phyloP scores from a whole-genome alignment of 2,329 filamentous ascomycete genomes.

The Beauveria sp. region DNA sequence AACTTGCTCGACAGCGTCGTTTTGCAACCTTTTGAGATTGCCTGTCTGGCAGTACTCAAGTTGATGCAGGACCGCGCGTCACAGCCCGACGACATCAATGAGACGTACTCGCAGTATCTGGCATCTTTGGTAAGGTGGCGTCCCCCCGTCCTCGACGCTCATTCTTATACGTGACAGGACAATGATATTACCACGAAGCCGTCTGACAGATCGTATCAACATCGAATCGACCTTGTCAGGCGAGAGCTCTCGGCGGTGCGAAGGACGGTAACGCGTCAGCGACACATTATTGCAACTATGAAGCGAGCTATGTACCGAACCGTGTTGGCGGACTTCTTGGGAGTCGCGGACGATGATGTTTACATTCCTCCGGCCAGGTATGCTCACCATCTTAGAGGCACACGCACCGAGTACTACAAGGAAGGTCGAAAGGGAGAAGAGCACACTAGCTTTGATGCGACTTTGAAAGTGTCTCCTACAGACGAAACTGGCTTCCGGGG shows the following conservation, averaged over 20 bases:
- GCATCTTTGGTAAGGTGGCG: conserved; percentile 28
- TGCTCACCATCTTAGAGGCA: not conserved
- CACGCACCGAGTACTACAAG: conserved; percentile 12
- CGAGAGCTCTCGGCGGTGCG: conserved; percentile 34
- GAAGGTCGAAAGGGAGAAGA: conserved; percentile 17
- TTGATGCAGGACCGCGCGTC: conserved; percentile 32
- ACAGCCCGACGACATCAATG: conserved; percentile 30
- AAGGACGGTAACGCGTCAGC: conserved; percentile 27
- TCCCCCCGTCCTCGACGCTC: not conserved
- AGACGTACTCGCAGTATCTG: conserved; percentile 36
- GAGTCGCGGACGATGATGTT: conserved; percentile 11
- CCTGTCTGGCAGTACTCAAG: conserved; percentile 31
- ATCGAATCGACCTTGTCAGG: conserved; percentile 31
- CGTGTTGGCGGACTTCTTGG: conserved; percentile 15
- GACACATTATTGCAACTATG: conserved; percentile 22
- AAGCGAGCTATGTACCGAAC: conserved; percentile 16
- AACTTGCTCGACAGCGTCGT: conserved; percentile 29
- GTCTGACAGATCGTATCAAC: conserved; percentile 34
- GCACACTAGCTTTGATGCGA: conserved; percentile 17
- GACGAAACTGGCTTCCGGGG: conserved; percentile 30
- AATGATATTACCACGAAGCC: conserved; percentile 32
- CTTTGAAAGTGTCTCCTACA: conserved; percentile 28
- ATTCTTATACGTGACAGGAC: conserved; percentile 24
- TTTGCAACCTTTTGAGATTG: conserved; percentile 35
- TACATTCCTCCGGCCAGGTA: not conserved